Percentiles rank a stretch among this genome's conserved stretches.
phyloP scores from a whole-genome alignment of 305 asterid genomes.

The Fraxinus floribunda region DNA sequence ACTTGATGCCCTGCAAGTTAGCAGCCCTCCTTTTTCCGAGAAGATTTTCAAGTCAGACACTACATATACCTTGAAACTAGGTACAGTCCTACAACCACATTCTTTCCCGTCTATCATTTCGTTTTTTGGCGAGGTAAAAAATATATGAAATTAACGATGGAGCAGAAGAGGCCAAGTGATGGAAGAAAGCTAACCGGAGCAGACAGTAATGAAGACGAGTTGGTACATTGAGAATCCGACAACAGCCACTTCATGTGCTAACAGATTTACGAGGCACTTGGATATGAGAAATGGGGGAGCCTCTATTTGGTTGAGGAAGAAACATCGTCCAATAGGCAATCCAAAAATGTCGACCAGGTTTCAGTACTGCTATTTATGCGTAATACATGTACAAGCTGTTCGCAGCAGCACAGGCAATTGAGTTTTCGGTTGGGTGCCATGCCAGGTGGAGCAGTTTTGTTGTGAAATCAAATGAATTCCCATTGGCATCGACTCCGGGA shows the following conservation, averaged over 20 bases:
- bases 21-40: slow-evolving; percentile 46
- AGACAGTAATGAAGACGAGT: slow-evolving; percentile 13
- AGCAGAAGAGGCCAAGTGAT: slow-evolving; percentile 39
- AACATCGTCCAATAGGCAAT: slow-evolving; percentile 24
- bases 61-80: slow-evolving; percentile 55
- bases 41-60: slow-evolving; percentile 41
- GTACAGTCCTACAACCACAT: slow-evolving; percentile 49
- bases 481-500: slow-evolving; percentile 80
- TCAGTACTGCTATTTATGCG: slow-evolving; percentile 48
- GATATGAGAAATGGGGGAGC: slow-evolving; percentile 35
- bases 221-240: background rate
- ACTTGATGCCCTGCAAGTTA: slow-evolving; percentile 47
- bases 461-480: slow-evolving; percentile 85
- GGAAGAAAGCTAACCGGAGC: slow-evolving; percentile 22
- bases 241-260: slow-evolving; percentile 23
- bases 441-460: slow-evolving; percentile 93
- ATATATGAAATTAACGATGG: slow-evolving; percentile 13
- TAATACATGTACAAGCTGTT: slow-evolving; percentile 97
- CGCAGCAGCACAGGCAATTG: slow-evolving; percentile 97
- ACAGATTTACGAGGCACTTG: slow-evolving; percentile 44
- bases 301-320: slow-evolving; percentile 15
- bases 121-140: slow-evolving; percentile 30
- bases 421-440: slow-evolving; percentile 95
- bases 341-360: slow-evolving; percentile 43
- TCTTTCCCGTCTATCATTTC: slow-evolving; percentile 36